Evolutionary conservation across 345 rosid species (phyloP).

Genomic region (Corchorus olitorius): DNA sequence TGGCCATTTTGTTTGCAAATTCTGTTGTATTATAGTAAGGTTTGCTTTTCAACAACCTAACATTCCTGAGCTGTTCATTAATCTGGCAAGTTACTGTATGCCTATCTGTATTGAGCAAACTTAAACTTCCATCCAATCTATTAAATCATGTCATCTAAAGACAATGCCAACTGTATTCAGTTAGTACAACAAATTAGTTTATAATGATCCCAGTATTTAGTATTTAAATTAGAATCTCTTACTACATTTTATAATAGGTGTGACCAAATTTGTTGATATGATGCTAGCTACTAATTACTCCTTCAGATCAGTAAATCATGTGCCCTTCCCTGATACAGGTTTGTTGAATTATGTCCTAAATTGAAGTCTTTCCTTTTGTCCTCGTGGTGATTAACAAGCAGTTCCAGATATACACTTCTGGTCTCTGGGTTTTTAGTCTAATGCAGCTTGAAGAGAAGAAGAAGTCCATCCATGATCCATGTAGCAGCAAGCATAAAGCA

Average conservation of each 20-base stretch:
- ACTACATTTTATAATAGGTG: neutral
- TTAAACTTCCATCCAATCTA: neutral
- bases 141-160: neutral
- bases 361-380: neutral
- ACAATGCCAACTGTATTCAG: neutral
- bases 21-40: neutral
- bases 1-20: neutral
- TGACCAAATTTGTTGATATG: neutral
- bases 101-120: neutral
- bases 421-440: neutral
- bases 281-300: too few relatives aligned
- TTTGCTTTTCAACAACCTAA: neutral
- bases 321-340: neutral
- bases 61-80: neutral
- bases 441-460: neutral
- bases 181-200: neutral
- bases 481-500: neutral
- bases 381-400: neutral
- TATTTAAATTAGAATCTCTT: too few relatives aligned
- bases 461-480: neutral
- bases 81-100: neutral
- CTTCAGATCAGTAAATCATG: neutral
- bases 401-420: neutral
- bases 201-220: too few relatives aligned
- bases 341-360: neutral